These are phyloP conservation scores for Galerina sulciceps DNA, from an alignment of 768 basidiomycete species.

Conservation along the genomic window DNA sequence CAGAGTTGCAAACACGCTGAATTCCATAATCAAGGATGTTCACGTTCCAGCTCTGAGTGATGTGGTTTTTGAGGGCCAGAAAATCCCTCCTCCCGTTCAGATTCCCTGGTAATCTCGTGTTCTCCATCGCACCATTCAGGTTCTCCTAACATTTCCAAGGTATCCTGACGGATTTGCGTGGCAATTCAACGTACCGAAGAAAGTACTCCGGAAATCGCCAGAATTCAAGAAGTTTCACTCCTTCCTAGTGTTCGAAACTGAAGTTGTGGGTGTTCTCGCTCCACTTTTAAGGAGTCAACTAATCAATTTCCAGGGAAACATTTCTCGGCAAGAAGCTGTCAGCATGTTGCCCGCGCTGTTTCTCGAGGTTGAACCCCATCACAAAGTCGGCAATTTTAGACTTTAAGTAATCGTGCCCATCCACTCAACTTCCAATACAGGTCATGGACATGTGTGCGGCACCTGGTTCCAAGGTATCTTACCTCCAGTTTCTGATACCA, in stretches of 20 bases:
- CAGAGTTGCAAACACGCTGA: conserved; percentile 75
- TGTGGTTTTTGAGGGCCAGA: conserved; percentile 76
- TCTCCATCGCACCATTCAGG: background rate
- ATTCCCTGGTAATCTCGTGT: conserved; percentile 72
- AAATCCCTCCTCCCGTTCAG: conserved; percentile 78
- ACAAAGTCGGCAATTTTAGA: conserved; percentile 54
- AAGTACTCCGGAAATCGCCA: conserved; percentile 80
- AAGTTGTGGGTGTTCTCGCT: conserved; percentile 73
- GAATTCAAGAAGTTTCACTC: conserved; percentile 96
- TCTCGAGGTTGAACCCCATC: conserved; percentile 92
- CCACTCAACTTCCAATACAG: conserved; percentile 35
- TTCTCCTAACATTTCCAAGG: conserved; percentile 50
- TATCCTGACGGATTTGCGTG: conserved; percentile 95
- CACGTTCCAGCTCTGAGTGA: conserved; percentile 80
- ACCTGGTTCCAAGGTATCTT: conserved; percentile 88
- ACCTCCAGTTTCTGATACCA: background rate
- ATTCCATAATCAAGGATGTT: conserved; percentile 72
- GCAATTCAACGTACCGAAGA: conserved; percentile 94
- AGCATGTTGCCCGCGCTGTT: conserved; percentile 99
- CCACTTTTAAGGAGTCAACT: background rate
- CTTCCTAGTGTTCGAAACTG: conserved; percentile 97
- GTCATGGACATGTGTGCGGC: conserved; percentile 99
- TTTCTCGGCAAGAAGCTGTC: conserved; percentile 96
- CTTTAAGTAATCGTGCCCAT: background rate
- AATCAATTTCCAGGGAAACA: conserved; percentile 72